A percentile compares a stretch with the other conserved stretches of the same genome.
These are phyloP conservation scores for Dioscorea cayenensis DNA, from an alignment of 116 monocot genomes.

Conservation along the genomic window DNA sequence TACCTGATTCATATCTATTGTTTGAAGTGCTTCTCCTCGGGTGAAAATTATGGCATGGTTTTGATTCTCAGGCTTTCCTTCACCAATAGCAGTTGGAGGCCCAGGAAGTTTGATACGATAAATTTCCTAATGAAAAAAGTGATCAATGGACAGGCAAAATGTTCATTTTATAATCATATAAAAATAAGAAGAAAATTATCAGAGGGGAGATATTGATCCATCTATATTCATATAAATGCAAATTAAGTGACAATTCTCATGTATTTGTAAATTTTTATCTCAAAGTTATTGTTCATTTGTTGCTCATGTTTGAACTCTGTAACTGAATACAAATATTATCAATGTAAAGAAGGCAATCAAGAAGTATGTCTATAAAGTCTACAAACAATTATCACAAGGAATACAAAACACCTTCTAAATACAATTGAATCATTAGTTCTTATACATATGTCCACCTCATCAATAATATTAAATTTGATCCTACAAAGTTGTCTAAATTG, in stretches of 20 bases:
- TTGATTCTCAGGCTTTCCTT: constrained; percentile 98
- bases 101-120: constrained; percentile 95
- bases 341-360: too few species aligned
- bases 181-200: not conserved
- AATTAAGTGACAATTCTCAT: not conserved
- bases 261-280: too few species aligned
- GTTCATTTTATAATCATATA: not conserved
- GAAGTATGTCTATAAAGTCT: too few species aligned
- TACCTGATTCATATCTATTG: constrained; percentile 99
- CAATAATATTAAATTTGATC: too few species aligned
- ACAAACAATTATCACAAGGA: too few species aligned
- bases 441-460: too few species aligned
- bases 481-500: too few species aligned
- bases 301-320: too few species aligned
- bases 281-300: too few species aligned
- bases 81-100: constrained; percentile 79
- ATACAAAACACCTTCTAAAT: too few species aligned
- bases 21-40: constrained; percentile 90
- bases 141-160: not conserved
- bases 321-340: too few species aligned
- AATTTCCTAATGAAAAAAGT: constrained; percentile 60
- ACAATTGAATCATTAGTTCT: too few species aligned
- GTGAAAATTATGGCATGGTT: constrained; percentile 97
- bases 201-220: not conserved
- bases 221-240: not conserved